Conservation (phyloP, 2,329 filamentous ascomycete genomes). For the Botryotinia narcissicola region DNA sequence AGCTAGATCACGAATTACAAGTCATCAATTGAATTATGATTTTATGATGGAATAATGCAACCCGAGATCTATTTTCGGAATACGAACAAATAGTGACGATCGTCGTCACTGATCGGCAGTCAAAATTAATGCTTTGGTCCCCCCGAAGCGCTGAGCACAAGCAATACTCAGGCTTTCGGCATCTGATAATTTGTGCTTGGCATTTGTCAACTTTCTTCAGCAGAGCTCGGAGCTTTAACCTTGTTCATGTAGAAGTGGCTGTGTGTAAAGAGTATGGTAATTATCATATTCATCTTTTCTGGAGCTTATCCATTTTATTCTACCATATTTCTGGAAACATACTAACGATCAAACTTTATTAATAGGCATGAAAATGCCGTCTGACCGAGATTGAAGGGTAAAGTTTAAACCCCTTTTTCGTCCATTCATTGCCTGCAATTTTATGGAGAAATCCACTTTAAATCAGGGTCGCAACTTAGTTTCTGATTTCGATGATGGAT, state of each 20-base stretch:
- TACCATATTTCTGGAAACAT: slow-evolving; percentile 1
- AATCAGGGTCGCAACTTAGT: neutral
- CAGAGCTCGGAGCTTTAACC: neutral
- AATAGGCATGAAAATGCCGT: neutral
- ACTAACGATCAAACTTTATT: neutral
- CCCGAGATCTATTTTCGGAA: neutral
- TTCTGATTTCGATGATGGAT: neutral
- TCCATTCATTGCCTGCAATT: neutral
- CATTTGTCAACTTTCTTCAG: neutral
- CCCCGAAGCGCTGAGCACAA: neutral
- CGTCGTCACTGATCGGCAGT: neutral
- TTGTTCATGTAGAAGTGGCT: neutral
- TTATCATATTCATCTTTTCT: neutral
- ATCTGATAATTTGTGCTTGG: neutral
- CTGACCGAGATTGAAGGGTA: neutral
- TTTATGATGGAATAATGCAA: neutral
- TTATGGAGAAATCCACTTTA: neutral
- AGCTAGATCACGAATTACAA: neutral
- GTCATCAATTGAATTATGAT: neutral
- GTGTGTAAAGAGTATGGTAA: neutral
- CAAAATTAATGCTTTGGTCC: neutral
- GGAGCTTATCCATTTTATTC: neutral
- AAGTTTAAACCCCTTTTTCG: neutral
- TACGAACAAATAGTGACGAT: slow-evolving; percentile 1
- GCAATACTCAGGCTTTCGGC: neutral